Conservation (phyloP, 2,329 filamentous ascomycete species). For the Aspergillus bombycis region DNA sequence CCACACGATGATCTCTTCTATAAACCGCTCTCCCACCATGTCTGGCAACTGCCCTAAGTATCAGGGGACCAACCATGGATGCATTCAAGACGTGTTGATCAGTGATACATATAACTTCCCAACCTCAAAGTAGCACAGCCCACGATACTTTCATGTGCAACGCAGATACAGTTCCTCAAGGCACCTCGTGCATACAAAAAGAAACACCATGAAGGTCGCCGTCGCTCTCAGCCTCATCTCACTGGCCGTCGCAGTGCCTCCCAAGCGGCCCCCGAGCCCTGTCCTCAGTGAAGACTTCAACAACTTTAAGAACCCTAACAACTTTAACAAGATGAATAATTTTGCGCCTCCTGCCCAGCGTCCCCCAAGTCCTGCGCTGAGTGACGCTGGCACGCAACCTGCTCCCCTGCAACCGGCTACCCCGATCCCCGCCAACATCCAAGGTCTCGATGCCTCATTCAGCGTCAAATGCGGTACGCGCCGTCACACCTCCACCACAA, state of each 20-base stretch:
- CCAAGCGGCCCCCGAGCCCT: neutral
- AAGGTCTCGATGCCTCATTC: too few species aligned
- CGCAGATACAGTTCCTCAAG: neutral
- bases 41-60: neutral
- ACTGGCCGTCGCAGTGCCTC: neutral
- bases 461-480: too few species aligned
- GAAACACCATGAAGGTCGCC: neutral
- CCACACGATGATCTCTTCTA: neutral
- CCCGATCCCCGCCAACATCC: too few species aligned
- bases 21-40: neutral
- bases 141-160: neutral
- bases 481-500: too few species aligned
- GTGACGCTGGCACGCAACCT: neutral
- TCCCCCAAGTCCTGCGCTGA: neutral
- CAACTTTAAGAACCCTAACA: neutral
- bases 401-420: too few species aligned
- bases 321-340: neutral
- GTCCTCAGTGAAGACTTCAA: neutral
- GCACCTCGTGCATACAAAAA: neutral
- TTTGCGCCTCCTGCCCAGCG: neutral
- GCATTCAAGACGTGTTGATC: neutral
- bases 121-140: too few species aligned
- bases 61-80: neutral
- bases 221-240: neutral
- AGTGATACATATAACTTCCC: neutral